A percentile compares a stretch with the other conserved stretches of the same genome.
phyloP scores from a whole-genome alignment of 2,329 filamentous ascomycete genomes.

The Penicillium sp. region DNA sequence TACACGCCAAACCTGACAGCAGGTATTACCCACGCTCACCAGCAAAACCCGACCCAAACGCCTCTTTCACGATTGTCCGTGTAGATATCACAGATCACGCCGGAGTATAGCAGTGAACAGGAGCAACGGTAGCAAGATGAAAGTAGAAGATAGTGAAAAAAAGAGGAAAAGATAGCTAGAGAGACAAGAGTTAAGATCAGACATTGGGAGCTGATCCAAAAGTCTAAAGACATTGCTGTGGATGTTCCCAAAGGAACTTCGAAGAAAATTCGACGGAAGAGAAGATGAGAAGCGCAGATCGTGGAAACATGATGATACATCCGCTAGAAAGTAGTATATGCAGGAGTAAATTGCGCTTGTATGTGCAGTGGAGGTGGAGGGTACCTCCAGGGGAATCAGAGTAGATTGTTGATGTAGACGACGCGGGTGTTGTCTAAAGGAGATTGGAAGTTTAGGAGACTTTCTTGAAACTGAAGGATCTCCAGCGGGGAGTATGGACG shows the following conservation, averaged over 20 bases:
- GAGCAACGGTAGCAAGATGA: background rate
- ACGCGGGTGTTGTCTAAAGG: conserved; percentile 7
- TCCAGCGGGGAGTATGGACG: conserved; percentile 21
- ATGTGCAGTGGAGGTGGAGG: conserved; percentile 21
- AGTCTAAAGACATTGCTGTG: conserved; percentile 21
- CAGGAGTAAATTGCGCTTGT: conserved; percentile 23
- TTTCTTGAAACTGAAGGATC: conserved; percentile 27
- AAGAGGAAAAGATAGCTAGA: background rate
- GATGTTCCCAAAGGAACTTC: background rate
- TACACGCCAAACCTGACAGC: background rate
- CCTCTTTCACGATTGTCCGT: conserved; percentile 14
- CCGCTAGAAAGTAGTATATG: conserved; percentile 29
- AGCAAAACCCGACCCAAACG: conserved; percentile 10
- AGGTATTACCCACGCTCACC: conserved; percentile 1
- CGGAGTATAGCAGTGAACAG: conserved; percentile 6
- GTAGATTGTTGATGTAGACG: conserved; percentile 11
- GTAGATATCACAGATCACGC: conserved; percentile 11
- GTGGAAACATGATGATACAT: conserved; percentile 33
- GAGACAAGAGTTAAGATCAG: background rate
- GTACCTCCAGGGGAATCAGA: conserved; percentile 21
- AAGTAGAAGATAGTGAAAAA: background rate
- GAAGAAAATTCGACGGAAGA: conserved; percentile 10
- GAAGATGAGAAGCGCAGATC: conserved; percentile 12
- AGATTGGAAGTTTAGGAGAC: conserved; percentile 10
- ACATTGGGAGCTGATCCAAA: background rate